Conservation (phyloP, 2,329 filamentous ascomycete genomes). For the Xylariaceae sp. region DNA sequence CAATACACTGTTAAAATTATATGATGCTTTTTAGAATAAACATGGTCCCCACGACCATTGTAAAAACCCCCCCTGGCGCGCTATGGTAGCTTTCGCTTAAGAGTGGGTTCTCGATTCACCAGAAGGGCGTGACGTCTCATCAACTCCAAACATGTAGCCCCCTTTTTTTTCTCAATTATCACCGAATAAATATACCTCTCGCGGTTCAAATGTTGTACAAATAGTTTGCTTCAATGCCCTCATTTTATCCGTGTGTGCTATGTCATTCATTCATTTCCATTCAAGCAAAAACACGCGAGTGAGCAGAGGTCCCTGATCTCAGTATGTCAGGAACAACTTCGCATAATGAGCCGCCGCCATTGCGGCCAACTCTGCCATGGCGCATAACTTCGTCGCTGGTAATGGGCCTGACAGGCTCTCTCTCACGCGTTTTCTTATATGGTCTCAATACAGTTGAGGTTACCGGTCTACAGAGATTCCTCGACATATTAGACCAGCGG, state of each 20-base stretch:
- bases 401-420: slow-evolving; percentile 66
- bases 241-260: slow-evolving; percentile 8
- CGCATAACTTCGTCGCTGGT: slow-evolving; percentile 67
- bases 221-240: not conserved
- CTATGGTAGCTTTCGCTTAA: no score
- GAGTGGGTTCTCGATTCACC: no score
- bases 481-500: slow-evolving; percentile 70
- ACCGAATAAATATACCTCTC: no score
- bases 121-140: not conserved
- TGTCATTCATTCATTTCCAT: slow-evolving; percentile 13
- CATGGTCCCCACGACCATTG: no score
- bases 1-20: no score
- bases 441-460: slow-evolving; percentile 71
- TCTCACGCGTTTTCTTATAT: slow-evolving; percentile 72
- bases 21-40: no score
- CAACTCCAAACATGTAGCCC: not conserved
- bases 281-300: not conserved
- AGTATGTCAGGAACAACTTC: slow-evolving; percentile 17
- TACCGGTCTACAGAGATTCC: slow-evolving; percentile 69
- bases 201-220: not conserved
- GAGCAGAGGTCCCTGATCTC: slow-evolving; percentile 1
- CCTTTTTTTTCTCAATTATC: not conserved
- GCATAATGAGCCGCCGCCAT: slow-evolving; percentile 23
- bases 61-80: no score
- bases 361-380: slow-evolving; percentile 61